Base-by-base conservation (phyloP, 768 basidiomycete genomes). In the Russula ochroleuca region DNA sequence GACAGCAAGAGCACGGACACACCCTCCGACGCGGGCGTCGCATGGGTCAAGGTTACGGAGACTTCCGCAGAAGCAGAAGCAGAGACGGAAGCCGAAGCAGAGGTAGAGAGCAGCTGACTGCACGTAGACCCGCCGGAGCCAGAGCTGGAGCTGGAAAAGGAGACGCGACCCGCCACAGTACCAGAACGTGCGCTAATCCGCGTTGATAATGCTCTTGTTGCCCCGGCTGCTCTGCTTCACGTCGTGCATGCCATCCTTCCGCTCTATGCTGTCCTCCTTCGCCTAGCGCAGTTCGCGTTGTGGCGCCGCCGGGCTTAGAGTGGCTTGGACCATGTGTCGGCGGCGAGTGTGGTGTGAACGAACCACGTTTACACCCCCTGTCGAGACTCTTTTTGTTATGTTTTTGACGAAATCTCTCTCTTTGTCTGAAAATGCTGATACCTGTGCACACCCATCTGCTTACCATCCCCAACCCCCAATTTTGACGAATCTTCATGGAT, bases 1-100 rank as follows among this genome's bases (percentile, higher is more conserved):
- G 69, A 64, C 43, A 64, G 73, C 62, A 72, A 75, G 45, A 64
- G 60, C 50, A 43, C 67, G 19, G 56, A 59, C 9, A 48, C 64
- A 43, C 57, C 65, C n/a, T 50, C 66, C 8, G 67, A 68, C 40
- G 50, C 57, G 3, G 47, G 67, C 54, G 51, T 65, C 33, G 28
- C 57, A 52, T 66, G 63, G 63, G 59, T 65, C 31, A 15, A 56
- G 53, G 64, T 66, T 28, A 38, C 59, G 59, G 66, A 61, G n/a
- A 51, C 48, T n/a, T 54, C 37, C 14, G 15, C 15, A 31, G 62
- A 59, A 40, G 43, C 57, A 31, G 63, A 64, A 25, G 63, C 45
- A 33, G 63, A 64, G 7, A 25, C 47, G 0, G 63, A 55, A 31
- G 7, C 41, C 0, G 41, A 43, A 56, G 63, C 52, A 23, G 52